Evolutionary conservation across 192 early-diverging fungal genomes (phyloP).

Genomic region (Paraglomus occultum): DNA sequence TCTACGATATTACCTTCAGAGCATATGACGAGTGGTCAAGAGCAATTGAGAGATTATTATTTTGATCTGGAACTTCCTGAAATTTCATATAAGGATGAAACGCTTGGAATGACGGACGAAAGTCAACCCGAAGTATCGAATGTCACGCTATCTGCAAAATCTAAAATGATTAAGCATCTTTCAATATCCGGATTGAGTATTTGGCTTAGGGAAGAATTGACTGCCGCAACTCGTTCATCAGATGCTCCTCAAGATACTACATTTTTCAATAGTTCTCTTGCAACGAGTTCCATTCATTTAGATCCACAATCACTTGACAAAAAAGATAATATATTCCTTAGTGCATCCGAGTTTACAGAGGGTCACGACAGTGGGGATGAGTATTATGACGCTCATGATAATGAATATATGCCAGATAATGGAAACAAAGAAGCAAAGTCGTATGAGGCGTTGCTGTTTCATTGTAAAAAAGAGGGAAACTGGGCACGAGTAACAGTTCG

Average conservation of each 20-base stretch:
- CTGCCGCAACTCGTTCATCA: neutral
- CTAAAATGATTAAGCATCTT: slow-evolving; percentile 53
- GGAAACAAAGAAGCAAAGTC: neutral
- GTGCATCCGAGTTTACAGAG: slow-evolving; percentile 11
- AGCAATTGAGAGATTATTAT: slow-evolving; percentile 40
- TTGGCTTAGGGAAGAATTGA: slow-evolving; percentile 38
- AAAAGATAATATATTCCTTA: neutral
- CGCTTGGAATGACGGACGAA: slow-evolving; percentile 48
- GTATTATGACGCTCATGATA: slow-evolving; percentile 37
- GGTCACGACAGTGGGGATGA: slow-evolving; percentile 32
- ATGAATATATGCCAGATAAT: neutral
- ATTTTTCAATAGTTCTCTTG: neutral
- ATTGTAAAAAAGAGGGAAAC: slow-evolving; percentile 47
- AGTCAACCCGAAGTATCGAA: slow-evolving; percentile 22
- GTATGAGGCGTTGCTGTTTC: slow-evolving; percentile 47
- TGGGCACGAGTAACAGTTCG: slow-evolving; percentile 45
- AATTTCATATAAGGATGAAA: slow-evolving; percentile 59
- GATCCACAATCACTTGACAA: neutral
- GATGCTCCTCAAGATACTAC: neutral
- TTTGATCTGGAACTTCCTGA: slow-evolving; percentile 49
- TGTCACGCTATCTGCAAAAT: slow-evolving; percentile 35
- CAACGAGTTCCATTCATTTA: neutral
- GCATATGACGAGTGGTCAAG: neutral
- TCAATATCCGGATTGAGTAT: slow-evolving; percentile 47
- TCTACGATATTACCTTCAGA: slow-evolving; percentile 37